phyloP scores from a whole-genome alignment of 345 rosid genomes.

The Salix brachista region DNA sequence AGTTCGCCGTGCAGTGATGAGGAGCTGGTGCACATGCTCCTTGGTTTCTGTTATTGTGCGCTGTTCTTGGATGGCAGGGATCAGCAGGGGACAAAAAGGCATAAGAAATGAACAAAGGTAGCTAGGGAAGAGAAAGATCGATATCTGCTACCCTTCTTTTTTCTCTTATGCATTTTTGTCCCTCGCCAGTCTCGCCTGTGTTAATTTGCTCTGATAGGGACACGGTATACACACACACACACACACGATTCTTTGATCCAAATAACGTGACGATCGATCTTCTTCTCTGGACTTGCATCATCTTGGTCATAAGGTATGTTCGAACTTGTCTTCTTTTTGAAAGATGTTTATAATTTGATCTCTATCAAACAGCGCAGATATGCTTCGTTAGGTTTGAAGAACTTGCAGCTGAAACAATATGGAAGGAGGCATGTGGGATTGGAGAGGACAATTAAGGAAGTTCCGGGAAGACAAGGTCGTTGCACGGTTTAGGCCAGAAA shows the following conservation, averaged over 20 bases:
- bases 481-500: conserved; percentile 13
- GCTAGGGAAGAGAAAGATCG: too few relatives aligned
- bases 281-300: neutral
- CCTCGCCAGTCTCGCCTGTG: neutral
- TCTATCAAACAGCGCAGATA: neutral
- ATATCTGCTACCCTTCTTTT: neutral
- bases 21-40: too few relatives aligned
- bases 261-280: neutral
- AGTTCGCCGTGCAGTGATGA: too few relatives aligned
- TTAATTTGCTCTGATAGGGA: neutral
- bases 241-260: neutral
- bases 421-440: neutral
- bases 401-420: neutral
- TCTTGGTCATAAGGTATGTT: neutral
- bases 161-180: neutral
- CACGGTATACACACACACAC: too few relatives aligned
- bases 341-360: neutral
- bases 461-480: conserved; percentile 38
- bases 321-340: neutral
- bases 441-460: conserved; percentile 8
- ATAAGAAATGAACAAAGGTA: too few relatives aligned
- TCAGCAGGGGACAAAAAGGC: too few relatives aligned
- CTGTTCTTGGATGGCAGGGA: too few relatives aligned
- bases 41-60: too few relatives aligned
- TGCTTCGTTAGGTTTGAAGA: neutral